A percentile compares a stretch with the other conserved stretches of the same genome.
Evolutionary conservation across 2,329 filamentous ascomycete species (phyloP).

Genomic region (Paraconiothyrium sp.): DNA sequence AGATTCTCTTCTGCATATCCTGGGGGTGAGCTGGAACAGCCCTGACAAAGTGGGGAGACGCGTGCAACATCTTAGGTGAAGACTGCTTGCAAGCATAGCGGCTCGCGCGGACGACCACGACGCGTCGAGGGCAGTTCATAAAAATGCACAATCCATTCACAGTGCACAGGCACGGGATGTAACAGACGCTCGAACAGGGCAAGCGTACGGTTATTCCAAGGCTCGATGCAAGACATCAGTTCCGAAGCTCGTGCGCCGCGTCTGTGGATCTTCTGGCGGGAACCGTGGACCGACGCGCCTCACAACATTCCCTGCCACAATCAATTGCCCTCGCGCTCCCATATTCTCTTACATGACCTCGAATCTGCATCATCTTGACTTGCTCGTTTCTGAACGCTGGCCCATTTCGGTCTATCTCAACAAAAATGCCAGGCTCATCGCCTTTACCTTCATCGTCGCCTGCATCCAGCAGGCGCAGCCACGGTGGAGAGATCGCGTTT

Average conservation of each 20-base stretch:
- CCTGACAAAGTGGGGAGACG: neutral
- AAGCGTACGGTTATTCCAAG: slow-evolving; percentile 8
- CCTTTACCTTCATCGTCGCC: slow-evolving; percentile 26
- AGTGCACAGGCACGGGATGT: slow-evolving; percentile 7
- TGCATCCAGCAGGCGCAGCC: slow-evolving; percentile 37
- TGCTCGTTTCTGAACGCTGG: neutral
- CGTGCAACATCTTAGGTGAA: neutral
- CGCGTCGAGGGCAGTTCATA: neutral
- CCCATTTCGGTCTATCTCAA: neutral
- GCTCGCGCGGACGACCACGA: no score
- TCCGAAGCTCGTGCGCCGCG: slow-evolving; percentile 11
- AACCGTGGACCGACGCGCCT: slow-evolving; percentile 17
- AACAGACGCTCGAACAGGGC: slow-evolving; percentile 1
- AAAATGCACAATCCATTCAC: neutral
- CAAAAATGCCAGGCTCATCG: slow-evolving; percentile 22
- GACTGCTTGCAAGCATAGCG: no score
- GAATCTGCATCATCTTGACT: neutral
- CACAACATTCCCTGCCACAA: slow-evolving; percentile 16
- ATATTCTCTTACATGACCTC: slow-evolving; percentile 4
- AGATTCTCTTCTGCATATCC: no score
- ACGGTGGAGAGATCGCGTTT: slow-evolving; percentile 59
- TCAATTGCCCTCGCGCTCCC: neutral
- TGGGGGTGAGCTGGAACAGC: no score
- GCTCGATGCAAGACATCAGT: slow-evolving; percentile 13
- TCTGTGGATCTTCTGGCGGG: slow-evolving; percentile 1